phyloP scores from a whole-genome alignment of 768 basidiomycete genomes.

The Macrolepiota fuliginosa region DNA sequence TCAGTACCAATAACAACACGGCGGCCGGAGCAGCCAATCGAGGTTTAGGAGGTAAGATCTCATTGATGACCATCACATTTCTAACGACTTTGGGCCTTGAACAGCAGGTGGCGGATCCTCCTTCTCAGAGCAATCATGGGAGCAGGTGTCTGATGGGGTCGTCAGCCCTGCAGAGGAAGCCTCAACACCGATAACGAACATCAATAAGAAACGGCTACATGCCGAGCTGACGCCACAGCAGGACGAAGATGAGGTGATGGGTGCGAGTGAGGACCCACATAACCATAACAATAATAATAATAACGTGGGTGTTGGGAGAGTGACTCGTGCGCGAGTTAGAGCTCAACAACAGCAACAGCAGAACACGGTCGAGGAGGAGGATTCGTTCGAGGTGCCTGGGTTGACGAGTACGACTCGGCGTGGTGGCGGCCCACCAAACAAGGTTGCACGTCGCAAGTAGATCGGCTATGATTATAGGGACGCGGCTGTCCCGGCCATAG shows the following conservation, averaged over 20 bases:
- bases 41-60: background rate
- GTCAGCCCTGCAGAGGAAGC: slow-evolving; percentile 7
- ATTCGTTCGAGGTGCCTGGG: slow-evolving; percentile 13
- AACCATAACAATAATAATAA: background rate
- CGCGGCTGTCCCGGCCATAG: too few relatives aligned
- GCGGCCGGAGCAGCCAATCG: slow-evolving; percentile 33
- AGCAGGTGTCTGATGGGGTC: slow-evolving; percentile 45
- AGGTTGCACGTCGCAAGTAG: slow-evolving; percentile 11
- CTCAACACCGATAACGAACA: slow-evolving; percentile 12
- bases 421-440: slow-evolving; percentile 11
- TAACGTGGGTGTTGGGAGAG: slow-evolving; percentile 7
- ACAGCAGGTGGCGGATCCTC: slow-evolving; percentile 15
- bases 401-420: slow-evolving; percentile 7
- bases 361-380: slow-evolving; percentile 2
- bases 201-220: slow-evolving; percentile 40
- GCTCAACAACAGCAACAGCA: slow-evolving; percentile 11
- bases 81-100: slow-evolving; percentile 19
- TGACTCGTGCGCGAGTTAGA: slow-evolving; percentile 10
- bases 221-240: slow-evolving; percentile 41
- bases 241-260: slow-evolving; percentile 28
- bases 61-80: background rate
- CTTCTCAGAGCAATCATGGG: slow-evolving; percentile 50
- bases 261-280: background rate
- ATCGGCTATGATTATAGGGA: too few relatives aligned
- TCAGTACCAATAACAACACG: slow-evolving; percentile 20